These are phyloP conservation scores for Lentinus tigrinus DNA, from an alignment of 768 basidiomycete genomes.

Conservation along the genomic window DNA sequence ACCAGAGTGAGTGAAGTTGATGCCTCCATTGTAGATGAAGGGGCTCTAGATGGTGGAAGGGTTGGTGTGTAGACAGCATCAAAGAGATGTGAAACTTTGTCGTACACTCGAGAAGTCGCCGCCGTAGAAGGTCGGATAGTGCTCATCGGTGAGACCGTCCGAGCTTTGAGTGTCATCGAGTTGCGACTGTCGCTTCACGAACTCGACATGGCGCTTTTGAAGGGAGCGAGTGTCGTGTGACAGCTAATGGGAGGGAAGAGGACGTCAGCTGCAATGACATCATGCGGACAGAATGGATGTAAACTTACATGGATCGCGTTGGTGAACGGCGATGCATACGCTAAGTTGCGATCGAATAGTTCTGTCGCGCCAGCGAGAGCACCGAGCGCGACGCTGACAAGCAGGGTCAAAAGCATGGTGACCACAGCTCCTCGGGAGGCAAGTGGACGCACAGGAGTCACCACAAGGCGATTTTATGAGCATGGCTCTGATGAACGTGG, in stretches of 20 bases:
- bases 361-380: conserved; percentile 12
- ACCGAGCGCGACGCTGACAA: conserved; percentile 5
- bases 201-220: conserved; percentile 32
- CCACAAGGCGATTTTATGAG: not conserved
- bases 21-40: conserved; percentile 48
- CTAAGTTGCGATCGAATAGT: conserved; percentile 17
- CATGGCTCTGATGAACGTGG: not conserved
- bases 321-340: conserved; percentile 11
- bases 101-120: conserved; percentile 48
- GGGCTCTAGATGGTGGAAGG: conserved; percentile 32
- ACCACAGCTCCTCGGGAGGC: too few species aligned
- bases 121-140: conserved; percentile 50
- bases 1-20: conserved; percentile 51
- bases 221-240: conserved; percentile 37
- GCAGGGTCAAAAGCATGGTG: conserved; percentile 3
- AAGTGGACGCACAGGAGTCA: not conserved
- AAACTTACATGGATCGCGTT: conserved; percentile 7
- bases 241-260: conserved; percentile 35
- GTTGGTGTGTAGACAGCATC: not conserved
- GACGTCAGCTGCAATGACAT: too few species aligned
- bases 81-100: not conserved
- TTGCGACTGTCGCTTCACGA: conserved; percentile 37
- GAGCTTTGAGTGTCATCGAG: conserved; percentile 29
- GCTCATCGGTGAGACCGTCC: conserved; percentile 43
- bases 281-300: not conserved